A percentile compares a stretch with the other conserved stretches of the same genome.
phyloP scores from a whole-genome alignment of 768 basidiomycete species.

The Leucocoprinus leucothites region DNA sequence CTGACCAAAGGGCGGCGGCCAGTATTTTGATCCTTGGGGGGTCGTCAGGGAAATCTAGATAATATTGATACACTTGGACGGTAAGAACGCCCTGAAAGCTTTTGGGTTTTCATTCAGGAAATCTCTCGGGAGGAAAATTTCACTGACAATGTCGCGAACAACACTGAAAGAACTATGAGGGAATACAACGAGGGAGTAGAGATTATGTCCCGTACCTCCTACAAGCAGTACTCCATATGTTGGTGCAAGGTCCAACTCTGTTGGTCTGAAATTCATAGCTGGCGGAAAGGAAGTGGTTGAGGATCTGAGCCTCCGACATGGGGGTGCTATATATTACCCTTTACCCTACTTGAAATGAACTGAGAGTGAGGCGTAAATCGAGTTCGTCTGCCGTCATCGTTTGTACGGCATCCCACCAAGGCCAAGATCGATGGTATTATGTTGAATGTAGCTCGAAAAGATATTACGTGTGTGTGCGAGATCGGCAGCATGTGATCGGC shows the following conservation, averaged over 20 bases:
- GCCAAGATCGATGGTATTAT: too few species aligned
- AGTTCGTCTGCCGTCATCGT: too few species aligned
- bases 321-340: background rate
- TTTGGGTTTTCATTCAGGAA: background rate
- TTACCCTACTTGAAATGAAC: too few species aligned
- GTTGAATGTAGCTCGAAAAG: too few species aligned
- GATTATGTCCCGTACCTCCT: constrained; percentile 14
- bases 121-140: too few species aligned
- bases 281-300: background rate
- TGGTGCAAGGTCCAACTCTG: constrained; percentile 1
- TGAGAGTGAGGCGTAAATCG: too few species aligned
- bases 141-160: constrained; percentile 8
- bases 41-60: constrained; percentile 17
- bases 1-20: constrained; percentile 12
- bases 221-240: constrained; percentile 22
- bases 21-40: constrained; percentile 11
- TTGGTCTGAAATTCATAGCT: too few species aligned
- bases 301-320: background rate
- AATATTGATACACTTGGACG: constrained; percentile 19
- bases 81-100: constrained; percentile 21
- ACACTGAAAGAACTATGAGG: too few species aligned
- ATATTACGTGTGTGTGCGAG: too few species aligned
- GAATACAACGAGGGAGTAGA: too few species aligned
- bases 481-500: too few species aligned
- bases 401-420: too few species aligned